Base-by-base conservation (phyloP, 768 basidiomycete species). In the Tephrocybe sp. region DNA sequence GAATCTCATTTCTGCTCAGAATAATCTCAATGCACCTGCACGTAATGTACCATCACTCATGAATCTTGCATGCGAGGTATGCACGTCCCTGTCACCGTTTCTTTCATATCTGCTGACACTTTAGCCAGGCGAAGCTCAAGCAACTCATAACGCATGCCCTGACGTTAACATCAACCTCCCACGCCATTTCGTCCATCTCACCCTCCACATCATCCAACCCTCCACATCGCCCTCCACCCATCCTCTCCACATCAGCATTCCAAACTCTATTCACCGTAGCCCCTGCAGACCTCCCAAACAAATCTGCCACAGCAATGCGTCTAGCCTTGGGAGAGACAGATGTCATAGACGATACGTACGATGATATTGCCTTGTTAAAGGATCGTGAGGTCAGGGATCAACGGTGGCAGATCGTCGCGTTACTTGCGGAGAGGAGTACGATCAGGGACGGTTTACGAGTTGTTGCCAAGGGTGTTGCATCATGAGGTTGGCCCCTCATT, bases 131-230 rank as follows among this genome's bases (percentile, higher is more conserved):
- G 15, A 89, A 90, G 63, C 75, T 93, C 3, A 93, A 93, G 62
- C 87, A 91, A 51, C 79, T 92, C 23, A 86, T 93, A 56, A 88
- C 85, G 1, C 88, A 88, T 58, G 88, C 90, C 4, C 67, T 93
- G 25, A 85, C 88, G 2, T 71, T 91, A 9, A 90, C 88, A 2
- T 83, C 88, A 0, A 78, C 83, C 7, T 91, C 90, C 5, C 81
- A 86, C 58, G 83, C 87, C 24, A 85, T 90, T 58, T 79, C 84
- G 6, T 91, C 90, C 41, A 90, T 93, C 42, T 75, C 73, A 9
- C 83, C 87, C 0, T 82, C 86, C 39, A 75, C 73, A 12, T 74
- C 81, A 1, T 58, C 60, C 15, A 50, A 49, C 32, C 41, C 63
- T 62, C 60, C 61, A 62, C 67, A 60, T 56, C 73, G 59, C 62